Evolutionary conservation across 495 filamentous ascomycete species (phyloP).

Genomic region (Talaromyces stipitatus): DNA sequence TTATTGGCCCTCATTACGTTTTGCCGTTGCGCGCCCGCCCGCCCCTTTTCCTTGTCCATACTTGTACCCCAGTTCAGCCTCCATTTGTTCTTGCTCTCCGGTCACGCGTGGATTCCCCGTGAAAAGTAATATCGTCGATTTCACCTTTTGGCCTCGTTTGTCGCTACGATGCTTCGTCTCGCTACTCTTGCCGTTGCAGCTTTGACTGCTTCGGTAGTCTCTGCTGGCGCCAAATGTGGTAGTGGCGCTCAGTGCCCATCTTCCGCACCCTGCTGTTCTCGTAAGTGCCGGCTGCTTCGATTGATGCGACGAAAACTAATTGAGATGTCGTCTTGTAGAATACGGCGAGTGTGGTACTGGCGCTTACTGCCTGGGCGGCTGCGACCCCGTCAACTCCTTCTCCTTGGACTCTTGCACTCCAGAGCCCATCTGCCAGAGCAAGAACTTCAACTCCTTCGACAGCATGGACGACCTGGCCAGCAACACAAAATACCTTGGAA

Average conservation of each 20-base stretch:
- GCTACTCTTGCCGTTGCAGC: constrained; percentile 22
- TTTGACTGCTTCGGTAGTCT: constrained; percentile 27
- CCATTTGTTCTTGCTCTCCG: neutral
- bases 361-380: constrained; percentile 93
- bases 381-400: constrained; percentile 77
- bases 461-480: constrained; percentile 58
- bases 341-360: constrained; percentile 92
- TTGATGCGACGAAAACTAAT: neutral
- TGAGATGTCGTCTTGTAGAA: constrained; percentile 41
- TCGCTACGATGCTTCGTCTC: constrained; percentile 26
- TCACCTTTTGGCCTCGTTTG: neutral
- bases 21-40: no score
- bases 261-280: constrained; percentile 80
- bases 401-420: constrained; percentile 81
- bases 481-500: constrained; percentile 78
- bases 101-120: neutral
- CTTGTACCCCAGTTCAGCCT: neutral
- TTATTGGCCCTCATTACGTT: neutral
- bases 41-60: neutral
- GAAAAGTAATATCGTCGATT: neutral
- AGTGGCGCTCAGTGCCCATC: constrained; percentile 61
- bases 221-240: constrained; percentile 39
- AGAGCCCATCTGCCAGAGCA: constrained; percentile 68
- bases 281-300: constrained; percentile 41
- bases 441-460: constrained; percentile 60